phyloP scores from a whole-genome alignment of 2,329 filamentous ascomycete genomes.

The Colletotrichum costaricense region DNA sequence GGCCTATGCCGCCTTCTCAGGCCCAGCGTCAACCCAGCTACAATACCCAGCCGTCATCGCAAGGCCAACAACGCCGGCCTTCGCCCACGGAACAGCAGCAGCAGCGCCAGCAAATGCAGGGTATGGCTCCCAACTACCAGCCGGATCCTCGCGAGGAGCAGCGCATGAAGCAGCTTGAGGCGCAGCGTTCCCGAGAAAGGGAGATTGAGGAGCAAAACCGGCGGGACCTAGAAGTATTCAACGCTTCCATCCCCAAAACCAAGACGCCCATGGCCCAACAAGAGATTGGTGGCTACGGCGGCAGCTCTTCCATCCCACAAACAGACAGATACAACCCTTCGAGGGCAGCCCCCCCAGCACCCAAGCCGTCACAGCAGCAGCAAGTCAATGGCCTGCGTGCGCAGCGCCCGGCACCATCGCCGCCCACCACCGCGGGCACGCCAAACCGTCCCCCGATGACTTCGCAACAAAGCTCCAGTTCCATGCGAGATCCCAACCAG shows the following conservation, averaged over 20 bases:
- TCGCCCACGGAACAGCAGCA: conserved; percentile 59
- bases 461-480: conserved; percentile 62
- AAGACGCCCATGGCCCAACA: conserved; percentile 87
- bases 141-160: conserved; percentile 66
- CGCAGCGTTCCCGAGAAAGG: conserved; percentile 64
- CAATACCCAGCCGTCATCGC: conserved; percentile 49
- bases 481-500: conserved; percentile 56
- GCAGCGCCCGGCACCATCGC: conserved; percentile 84
- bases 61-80: conserved; percentile 54
- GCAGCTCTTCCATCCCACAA: conserved; percentile 58
- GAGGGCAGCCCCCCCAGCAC: conserved; percentile 85
- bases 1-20: conserved; percentile 67
- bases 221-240: conserved; percentile 87
- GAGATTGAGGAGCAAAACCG: conserved; percentile 75
- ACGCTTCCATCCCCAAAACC: conserved; percentile 86
- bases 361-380: conserved; percentile 67
- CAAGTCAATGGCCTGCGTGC: conserved; percentile 70
- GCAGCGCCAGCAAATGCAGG: conserved; percentile 69
- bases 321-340: conserved; percentile 84
- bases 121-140: conserved; percentile 65
- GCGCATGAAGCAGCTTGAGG: conserved; percentile 71
- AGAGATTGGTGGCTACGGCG: conserved; percentile 81
- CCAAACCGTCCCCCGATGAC: conserved; percentile 57
- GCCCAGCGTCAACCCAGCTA: conserved; percentile 57
- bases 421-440: conserved; percentile 59